phyloP scores from a whole-genome alignment of 768 basidiomycete genomes.

The Leccinum subtestaceum region DNA sequence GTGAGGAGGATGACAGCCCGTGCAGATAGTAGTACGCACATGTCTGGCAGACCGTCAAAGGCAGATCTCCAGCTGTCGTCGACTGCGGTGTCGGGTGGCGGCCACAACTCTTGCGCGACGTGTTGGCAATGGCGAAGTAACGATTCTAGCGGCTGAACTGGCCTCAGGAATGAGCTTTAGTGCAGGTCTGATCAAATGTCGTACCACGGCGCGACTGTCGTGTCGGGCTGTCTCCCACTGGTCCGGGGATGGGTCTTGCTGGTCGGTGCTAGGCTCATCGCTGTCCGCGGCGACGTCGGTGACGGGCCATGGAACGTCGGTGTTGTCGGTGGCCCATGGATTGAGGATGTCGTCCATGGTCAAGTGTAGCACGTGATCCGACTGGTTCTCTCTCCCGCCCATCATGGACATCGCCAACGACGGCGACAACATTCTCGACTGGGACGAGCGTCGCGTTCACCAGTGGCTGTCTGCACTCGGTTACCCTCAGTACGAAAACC shows the following conservation, averaged over 20 bases:
- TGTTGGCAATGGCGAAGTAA: slow-evolving; percentile 49
- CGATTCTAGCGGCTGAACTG: slow-evolving; percentile 56
- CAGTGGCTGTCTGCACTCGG: slow-evolving; percentile 76
- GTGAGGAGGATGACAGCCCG: slow-evolving; percentile 3
- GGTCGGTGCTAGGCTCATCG: not conserved
- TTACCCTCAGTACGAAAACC: slow-evolving; percentile 78
- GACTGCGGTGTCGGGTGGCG: slow-evolving; percentile 29
- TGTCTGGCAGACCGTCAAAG: slow-evolving; percentile 48
- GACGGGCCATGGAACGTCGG: not conserved
- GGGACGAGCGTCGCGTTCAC: slow-evolving; percentile 79
- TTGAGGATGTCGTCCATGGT: slow-evolving; percentile 54
- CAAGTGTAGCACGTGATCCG: slow-evolving; percentile 20
- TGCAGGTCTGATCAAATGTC: slow-evolving; percentile 26
- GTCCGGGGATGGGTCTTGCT: slow-evolving; percentile 22
- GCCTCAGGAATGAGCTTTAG: slow-evolving; percentile 18
- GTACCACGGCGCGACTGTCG: slow-evolving; percentile 62
- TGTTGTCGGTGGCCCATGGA: slow-evolving; percentile 64
- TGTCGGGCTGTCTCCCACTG: slow-evolving; percentile 67
- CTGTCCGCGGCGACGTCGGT: not conserved
- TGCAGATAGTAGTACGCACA: slow-evolving; percentile 45
- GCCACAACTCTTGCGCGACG: slow-evolving; percentile 54
- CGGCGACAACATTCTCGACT: slow-evolving; percentile 47
- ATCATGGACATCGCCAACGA: slow-evolving; percentile 30
- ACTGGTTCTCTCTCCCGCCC: slow-evolving; percentile 5
- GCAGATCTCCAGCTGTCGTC: slow-evolving; percentile 40